Evolutionary conservation across 75 land plant species (phyloP), one percentile per base, ranked within the genome.

Genomic region (Picea glauca): DNA sequence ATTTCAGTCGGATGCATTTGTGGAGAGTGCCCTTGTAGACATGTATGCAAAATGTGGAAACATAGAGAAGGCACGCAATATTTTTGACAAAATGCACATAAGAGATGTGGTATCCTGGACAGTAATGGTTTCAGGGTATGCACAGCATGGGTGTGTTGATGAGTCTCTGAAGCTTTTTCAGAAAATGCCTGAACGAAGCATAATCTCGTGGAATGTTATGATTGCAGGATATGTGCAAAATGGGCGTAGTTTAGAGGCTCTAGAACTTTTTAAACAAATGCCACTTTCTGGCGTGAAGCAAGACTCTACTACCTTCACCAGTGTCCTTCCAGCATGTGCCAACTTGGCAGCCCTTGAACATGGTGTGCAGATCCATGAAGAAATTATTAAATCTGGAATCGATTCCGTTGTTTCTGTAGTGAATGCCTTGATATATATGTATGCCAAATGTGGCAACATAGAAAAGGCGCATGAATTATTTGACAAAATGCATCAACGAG

Each of bases 241-340:
- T 20, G 63, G 63, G 8, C 5, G 2, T 18, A 7, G 63, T 20
- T 5, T 23, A 20, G 63, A 62, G 23, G 63, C 63, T 20, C 21
- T 62, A 20, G 63, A 21, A 21, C 23, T 20, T 62, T 62, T 62
- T 62, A 62, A 62, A 21, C 20, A 62, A 62, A 62, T 62, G 18
- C 63, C 56, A 50, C 12, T 50, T 50, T 50, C 80, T 14, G 81
- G 83, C 14, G 20, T 35, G 50, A 78, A 77, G 18, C 61, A 72
- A 3, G 60, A 62, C 40, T n/a, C 58, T 43, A 72, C 78, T 17
- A 81, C 70, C 38, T 77, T 81, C 81, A 13, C 78, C 12, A n/a
- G 72, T 81, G 81, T 62, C 35, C 40, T 81, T 31, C 38, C 31
- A 20, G 83, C 83, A 35, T 81, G 83, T 58, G 46, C 72, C 21